Evolutionary conservation across 2,329 filamentous ascomycete species (phyloP).

Genomic region (Rosellinia necatrix): DNA sequence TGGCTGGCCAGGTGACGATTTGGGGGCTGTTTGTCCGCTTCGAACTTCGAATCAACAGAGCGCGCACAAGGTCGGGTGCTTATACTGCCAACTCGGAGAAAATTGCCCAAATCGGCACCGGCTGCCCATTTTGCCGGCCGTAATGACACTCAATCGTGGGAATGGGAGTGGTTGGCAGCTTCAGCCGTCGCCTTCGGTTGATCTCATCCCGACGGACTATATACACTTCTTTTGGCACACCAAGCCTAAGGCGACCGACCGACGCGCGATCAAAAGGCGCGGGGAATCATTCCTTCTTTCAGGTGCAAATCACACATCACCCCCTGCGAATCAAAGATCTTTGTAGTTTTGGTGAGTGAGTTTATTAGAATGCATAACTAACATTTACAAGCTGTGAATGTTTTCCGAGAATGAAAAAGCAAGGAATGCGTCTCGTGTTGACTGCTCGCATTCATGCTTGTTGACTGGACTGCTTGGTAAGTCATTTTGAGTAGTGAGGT

Average conservation of each 20-base stretch:
- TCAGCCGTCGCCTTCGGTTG: constrained; percentile 14
- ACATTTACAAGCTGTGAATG: not conserved
- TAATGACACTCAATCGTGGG: constrained; percentile 2
- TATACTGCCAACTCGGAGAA: constrained; percentile 14
- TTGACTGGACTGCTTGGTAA: not conserved
- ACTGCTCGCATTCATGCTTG: not conserved
- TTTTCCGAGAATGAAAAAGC: not conserved
- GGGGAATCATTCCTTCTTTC: no score
- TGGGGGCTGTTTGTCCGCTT: no score
- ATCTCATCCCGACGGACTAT: constrained; percentile 20
- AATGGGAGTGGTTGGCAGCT: not conserved
- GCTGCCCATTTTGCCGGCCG: constrained; percentile 16
- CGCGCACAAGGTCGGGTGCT: not conserved
- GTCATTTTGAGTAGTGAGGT: no score
- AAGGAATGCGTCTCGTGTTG: not conserved
- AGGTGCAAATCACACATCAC: no score
- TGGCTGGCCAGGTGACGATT: not conserved
- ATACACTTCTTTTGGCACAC: not conserved
- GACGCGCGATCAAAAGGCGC: not conserved
- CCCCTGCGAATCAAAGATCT: no score
- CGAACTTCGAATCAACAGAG: no score
- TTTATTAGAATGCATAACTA: no score
- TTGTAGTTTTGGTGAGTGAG: no score
- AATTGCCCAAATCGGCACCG: not conserved
- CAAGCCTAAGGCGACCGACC: not conserved